Evolutionary conservation across 2,329 filamentous ascomycete genomes (phyloP).

Genomic region (Pseudovirgaria hyperparasitica): DNA sequence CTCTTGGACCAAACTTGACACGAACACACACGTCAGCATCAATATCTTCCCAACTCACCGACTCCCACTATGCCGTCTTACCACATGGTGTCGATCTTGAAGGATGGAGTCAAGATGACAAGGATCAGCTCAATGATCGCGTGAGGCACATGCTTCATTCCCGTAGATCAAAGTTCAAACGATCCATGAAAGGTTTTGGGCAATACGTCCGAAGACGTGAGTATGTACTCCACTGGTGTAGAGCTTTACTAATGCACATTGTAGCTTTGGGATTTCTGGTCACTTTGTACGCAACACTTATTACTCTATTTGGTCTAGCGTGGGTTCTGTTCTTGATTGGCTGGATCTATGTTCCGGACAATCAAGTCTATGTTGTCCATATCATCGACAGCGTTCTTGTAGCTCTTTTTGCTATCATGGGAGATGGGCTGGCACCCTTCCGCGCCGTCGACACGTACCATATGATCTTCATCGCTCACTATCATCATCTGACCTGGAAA

Average conservation of each 20-base stretch:
- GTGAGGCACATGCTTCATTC: slow-evolving; percentile 83
- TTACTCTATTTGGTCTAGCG: slow-evolving; percentile 72
- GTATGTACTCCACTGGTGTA: slow-evolving; percentile 14
- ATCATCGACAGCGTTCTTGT: slow-evolving; percentile 46
- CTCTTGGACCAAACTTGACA: slow-evolving; percentile 14
- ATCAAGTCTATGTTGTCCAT: slow-evolving; percentile 49
- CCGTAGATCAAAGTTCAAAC: slow-evolving; percentile 64
- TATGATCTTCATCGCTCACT: slow-evolving; percentile 70
- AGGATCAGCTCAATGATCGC: slow-evolving; percentile 68
- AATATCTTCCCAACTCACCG: slow-evolving; percentile 54
- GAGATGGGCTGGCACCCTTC: slow-evolving; percentile 55
- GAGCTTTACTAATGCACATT: slow-evolving; percentile 5
- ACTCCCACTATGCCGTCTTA: slow-evolving; percentile 65
- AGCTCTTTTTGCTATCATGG: slow-evolving; percentile 49
- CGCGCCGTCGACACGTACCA: slow-evolving; percentile 74
- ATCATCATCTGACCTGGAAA: slow-evolving; percentile 54
- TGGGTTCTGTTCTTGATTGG: slow-evolving; percentile 88
- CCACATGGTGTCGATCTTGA: slow-evolving; percentile 61
- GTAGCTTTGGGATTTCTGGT: slow-evolving; percentile 67
- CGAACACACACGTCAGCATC: slow-evolving; percentile 34
- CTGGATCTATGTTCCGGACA: slow-evolving; percentile 71
- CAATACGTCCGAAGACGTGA: slow-evolving; percentile 62
- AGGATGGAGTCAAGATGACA: slow-evolving; percentile 63
- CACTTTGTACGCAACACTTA: slow-evolving; percentile 69
- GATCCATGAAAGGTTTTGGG: slow-evolving; percentile 64